Base-by-base conservation (phyloP, 768 basidiomycete species). In the Hygrocybe punicea region DNA sequence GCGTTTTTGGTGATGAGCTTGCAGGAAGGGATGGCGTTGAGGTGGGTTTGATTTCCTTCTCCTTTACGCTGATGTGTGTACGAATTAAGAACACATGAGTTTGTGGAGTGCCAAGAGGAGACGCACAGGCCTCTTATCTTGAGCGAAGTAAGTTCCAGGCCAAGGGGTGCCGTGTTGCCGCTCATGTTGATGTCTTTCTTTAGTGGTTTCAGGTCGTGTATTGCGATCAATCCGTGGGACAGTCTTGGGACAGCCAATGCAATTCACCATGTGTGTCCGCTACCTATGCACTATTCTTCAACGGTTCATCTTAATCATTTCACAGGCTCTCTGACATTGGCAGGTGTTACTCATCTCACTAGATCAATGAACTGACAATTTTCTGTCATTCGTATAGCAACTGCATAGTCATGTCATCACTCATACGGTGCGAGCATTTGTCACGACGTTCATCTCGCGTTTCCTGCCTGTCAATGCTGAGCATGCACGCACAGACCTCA, bases 141-240 rank as follows among this genome's bases (percentile, higher is more conserved):
- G 58, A 91, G 88, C 65, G 91, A 92, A 78, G 87, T 87, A n/a
- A n/a, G n/a, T n/a, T n/a, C n/a, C n/a, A n/a, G n/a, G n/a, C n/a
- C n/a, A n/a, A n/a, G n/a, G n/a, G n/a, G n/a, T n/a, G n/a, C n/a
- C n/a, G 45, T 4, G 79, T 69, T 19, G 37, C 36, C 33, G 6
- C 47, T 16, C 23, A 6, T 21, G 8, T 6, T 39, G 19, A 9
- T 7, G 16, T 25, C 13, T 25, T 4, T 21, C 13, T 17, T 39
- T 65, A 87, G 85, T 47, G 91, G 92, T 11, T 94, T 93, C 74
- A 76, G 91, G 37, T 88, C 86, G 11, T 93, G 90, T 61, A 89
- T 93, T 44, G 85, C 87, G n/a, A 79, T 93, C 67, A 93, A 93
- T 66, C 92, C 91, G 1, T 93, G 89, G 82, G 90, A 92, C 62